Percentiles rank a stretch among this genome's conserved stretches.
phyloP scores from a whole-genome alignment of 176 grass and related monocot genomes.

The Carex cristatella region DNA sequence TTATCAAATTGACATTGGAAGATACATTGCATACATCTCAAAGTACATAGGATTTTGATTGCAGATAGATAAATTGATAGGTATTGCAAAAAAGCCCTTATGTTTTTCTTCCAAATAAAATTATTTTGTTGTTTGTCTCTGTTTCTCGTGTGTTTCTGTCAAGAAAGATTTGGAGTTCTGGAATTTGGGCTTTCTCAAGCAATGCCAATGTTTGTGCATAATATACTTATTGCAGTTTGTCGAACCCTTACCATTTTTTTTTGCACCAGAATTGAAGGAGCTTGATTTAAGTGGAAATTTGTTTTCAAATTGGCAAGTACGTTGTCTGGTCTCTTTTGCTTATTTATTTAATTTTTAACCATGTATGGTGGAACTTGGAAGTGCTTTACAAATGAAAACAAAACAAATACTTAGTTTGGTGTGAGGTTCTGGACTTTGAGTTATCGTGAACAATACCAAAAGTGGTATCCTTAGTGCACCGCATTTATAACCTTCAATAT shows the following conservation, averaged over 20 bases:
- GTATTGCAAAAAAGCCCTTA: neutral
- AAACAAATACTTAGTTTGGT: neutral
- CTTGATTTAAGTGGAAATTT: conserved; percentile 97
- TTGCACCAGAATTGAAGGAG: conserved; percentile 70
- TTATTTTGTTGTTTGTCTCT: neutral
- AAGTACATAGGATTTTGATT: neutral
- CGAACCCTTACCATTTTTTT: neutral
- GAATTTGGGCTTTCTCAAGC: neutral
- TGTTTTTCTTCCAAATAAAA: neutral
- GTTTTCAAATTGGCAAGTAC: conserved; percentile 79
- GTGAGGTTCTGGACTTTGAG: neutral
- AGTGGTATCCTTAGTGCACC: neutral
- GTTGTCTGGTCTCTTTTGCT: conserved; percentile 6
- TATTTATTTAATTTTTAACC: neutral
- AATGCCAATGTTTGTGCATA: neutral
- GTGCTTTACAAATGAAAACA: neutral
- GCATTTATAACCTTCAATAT: neutral
- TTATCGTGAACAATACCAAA: neutral
- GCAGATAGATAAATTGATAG: neutral
- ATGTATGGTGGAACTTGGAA: neutral
- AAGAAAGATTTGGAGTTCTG: neutral
- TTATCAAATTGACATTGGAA: neutral
- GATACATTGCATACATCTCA: neutral
- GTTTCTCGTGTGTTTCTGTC: neutral
- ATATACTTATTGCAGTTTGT: neutral